Evolutionary conservation across 345 rosid genomes (phyloP).

Genomic region (Toxicodendron radicans): DNA sequence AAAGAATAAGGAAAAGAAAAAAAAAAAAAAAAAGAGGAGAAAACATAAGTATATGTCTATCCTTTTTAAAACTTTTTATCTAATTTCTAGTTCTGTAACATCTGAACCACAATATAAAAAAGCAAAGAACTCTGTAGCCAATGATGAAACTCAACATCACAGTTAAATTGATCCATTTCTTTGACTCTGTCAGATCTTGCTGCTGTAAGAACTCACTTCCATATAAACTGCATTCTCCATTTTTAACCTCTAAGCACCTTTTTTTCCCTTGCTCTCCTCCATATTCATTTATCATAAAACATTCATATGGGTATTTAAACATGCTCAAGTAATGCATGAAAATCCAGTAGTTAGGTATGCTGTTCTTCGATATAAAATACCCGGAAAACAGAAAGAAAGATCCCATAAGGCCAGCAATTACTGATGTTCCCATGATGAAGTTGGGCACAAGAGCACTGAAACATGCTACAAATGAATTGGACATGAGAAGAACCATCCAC

Average conservation of each 20-base stretch:
- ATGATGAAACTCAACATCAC: slow-evolving; percentile 72
- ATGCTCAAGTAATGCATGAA: slow-evolving; percentile 85
- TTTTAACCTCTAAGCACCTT: slow-evolving; percentile 39
- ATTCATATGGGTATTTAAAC: slow-evolving; percentile 86
- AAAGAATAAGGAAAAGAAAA: neutral
- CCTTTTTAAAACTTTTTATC: slow-evolving; percentile 7
- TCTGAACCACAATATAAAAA: slow-evolving; percentile 70
- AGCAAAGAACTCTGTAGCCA: slow-evolving; percentile 74
- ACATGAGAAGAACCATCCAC: slow-evolving; percentile 76
- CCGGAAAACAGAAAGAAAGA: slow-evolving; percentile 94
- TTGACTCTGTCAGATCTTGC: slow-evolving; percentile 55
- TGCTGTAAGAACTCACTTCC: slow-evolving; percentile 56
- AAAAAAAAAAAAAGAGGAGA: neutral
- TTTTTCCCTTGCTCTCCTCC: slow-evolving; percentile 51
- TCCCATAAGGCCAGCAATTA: slow-evolving; percentile 85
- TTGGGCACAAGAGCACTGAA: slow-evolving; percentile 93
- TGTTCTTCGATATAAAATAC: slow-evolving; percentile 66
- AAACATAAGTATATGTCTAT: slow-evolving; percentile 6
- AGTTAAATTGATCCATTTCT: slow-evolving; percentile 76
- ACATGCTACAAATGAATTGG: slow-evolving; percentile 87
- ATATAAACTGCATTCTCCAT: slow-evolving; percentile 38
- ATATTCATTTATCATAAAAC: slow-evolving; percentile 73
- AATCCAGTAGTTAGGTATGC: slow-evolving; percentile 75
- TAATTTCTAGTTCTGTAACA: slow-evolving; percentile 58
- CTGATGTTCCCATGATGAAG: slow-evolving; percentile 92